These are phyloP conservation scores for Lablab purpureus DNA, from an alignment of 306 rosid species.

Conservation along the genomic window DNA sequence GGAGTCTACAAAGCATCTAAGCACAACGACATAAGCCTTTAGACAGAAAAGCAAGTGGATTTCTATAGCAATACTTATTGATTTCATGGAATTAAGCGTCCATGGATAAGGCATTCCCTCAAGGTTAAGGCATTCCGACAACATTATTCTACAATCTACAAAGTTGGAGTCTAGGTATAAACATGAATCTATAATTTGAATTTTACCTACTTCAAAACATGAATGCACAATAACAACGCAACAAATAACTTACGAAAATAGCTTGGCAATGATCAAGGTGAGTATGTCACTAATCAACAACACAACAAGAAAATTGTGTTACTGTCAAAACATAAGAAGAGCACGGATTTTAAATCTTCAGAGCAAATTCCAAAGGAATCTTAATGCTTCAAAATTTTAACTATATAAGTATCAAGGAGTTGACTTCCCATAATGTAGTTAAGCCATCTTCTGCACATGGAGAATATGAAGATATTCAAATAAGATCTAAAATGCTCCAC, in stretches of 20 bases:
- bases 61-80: neutral
- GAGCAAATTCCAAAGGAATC: neutral
- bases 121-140: neutral
- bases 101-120: neutral
- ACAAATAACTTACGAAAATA: no score
- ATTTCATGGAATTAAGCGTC: neutral
- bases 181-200: no score
- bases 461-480: neutral
- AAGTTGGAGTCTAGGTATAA: no score
- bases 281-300: no score
- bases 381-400: slow-evolving; percentile 11
- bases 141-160: neutral
- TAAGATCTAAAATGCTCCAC: neutral
- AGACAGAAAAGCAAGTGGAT: neutral
- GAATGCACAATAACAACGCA: no score
- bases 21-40: neutral
- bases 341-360: neutral
- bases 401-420: neutral
- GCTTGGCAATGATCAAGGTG: no score
- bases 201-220: no score
- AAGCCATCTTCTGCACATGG: slow-evolving; percentile 16
- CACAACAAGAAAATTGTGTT: no score
- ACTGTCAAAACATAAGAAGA: neutral
- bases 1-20: neutral
- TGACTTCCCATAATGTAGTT: neutral